Evolutionary conservation across 345 rosid species (phyloP).

Genomic region (Ceriops tagal): DNA sequence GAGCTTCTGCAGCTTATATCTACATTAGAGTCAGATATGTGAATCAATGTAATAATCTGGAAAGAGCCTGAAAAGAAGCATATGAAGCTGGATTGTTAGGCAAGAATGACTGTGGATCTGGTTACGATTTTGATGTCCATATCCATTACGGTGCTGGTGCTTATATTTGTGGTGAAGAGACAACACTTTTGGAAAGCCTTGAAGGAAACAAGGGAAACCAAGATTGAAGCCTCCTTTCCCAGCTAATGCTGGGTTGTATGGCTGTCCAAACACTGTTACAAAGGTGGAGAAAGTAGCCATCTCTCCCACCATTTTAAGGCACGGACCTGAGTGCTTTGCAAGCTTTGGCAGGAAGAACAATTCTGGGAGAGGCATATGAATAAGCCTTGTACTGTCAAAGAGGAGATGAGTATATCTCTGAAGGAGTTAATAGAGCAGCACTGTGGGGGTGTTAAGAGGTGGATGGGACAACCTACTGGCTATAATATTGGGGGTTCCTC

Average conservation of each 20-base stretch:
- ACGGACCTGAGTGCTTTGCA: conserved; percentile 99
- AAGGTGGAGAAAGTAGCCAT: conserved; percentile 97
- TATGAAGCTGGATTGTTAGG: conserved; percentile 90
- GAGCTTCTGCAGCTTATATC: conserved; percentile 93
- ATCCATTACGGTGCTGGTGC: conserved; percentile 99
- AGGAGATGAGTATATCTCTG: conserved; percentile 92
- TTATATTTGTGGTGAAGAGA: conserved; percentile 97
- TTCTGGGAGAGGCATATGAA: conserved; percentile 90
- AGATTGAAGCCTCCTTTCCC: conserved; percentile 99
- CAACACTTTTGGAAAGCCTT: conserved; percentile 93
- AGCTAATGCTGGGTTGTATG: conserved; percentile 93
- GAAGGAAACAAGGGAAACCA: conserved; percentile 97
- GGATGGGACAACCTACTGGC: conserved; percentile 99
- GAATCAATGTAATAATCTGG: conserved; percentile 75
- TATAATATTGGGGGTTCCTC: conserved; percentile 90
- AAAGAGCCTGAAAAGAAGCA: conserved; percentile 85
- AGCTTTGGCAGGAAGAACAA: conserved; percentile 96
- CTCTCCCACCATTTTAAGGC: conserved; percentile 92
- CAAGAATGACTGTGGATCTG: conserved; percentile 96
- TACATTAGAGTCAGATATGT: conserved; percentile 97
- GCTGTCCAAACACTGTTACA: conserved; percentile 95
- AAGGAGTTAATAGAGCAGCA: conserved; percentile 94
- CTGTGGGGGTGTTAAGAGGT: conserved; percentile 91
- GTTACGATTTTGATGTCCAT: conserved; percentile 93
- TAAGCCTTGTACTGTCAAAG: conserved; percentile 93